Evolutionary conservation across 495 filamentous ascomycete species (phyloP), one percentile per base, ranked within the genome.

Genomic region (Sphaerosporella brunnea): DNA sequence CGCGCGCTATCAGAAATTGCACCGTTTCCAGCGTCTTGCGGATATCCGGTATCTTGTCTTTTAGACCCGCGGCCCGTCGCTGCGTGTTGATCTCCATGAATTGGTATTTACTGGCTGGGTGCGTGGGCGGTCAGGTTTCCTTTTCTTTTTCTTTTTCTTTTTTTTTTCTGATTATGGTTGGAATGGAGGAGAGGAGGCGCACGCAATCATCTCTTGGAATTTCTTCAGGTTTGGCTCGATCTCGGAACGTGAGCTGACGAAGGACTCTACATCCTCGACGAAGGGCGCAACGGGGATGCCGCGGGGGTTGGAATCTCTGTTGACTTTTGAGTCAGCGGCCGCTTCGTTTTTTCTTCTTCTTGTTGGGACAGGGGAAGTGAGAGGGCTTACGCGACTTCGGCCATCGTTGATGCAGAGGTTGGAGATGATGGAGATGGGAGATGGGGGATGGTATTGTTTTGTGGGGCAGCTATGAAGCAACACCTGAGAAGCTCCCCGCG

Each of bases 201-300:
- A 82, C 79, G 88, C 86, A 55, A 97, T 96, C 92, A 97, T 93
- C 70, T 97, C 90, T 64, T 96, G 90, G 64, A 97, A 96, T 58
- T 73, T 85, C 61, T 81, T 79, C 56, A 97, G 70, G 21, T 86
- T 93, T 19, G 73, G 67, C 63, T 96, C 90, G 52, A 96, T 90
- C 49, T 96, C 84, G 3, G 73, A 76, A 18, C 88, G 77, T 7
- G 79, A 75, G 50, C 84, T 71, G 54, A 96, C 82, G 67, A 93
- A 96, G 68, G 95, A 85, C 69, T 84, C 77, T 46, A 97, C 88
- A 63, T 87, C 83, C 66, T 94, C 88, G 61, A 96, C 82, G 58
- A 97, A 97, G 24, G 92, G 90, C 50, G 92, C 92, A 56, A 75
- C 73, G 48, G 90, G 90, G 51, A 97, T 97, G 57, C 90, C 90